phyloP scores from a whole-genome alignment of 1,139 yeast species.

The Spencermartinsiella ligniputridi region DNA sequence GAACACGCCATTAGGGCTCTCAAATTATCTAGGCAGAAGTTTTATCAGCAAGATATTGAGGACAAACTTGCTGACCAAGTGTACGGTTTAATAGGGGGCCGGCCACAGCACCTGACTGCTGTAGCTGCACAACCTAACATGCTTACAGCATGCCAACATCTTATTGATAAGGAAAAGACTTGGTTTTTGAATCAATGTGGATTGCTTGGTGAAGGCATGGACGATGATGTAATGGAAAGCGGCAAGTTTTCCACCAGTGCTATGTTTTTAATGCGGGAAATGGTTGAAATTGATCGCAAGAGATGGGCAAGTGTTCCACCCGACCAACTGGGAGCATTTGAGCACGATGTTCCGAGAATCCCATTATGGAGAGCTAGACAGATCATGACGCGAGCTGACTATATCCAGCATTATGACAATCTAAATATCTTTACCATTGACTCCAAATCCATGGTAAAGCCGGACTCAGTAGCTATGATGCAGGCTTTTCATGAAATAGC shows the following conservation, averaged over 20 bases:
- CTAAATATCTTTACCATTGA: constrained; percentile 76
- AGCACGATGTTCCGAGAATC: constrained; percentile 62
- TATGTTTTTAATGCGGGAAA: constrained; percentile 66
- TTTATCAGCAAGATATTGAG: constrained; percentile 39
- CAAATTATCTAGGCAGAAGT: constrained; percentile 48
- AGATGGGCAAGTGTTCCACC: constrained; percentile 23
- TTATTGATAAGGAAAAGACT: constrained; percentile 75
- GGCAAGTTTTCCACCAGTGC: constrained; percentile 78
- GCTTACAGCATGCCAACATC: constrained; percentile 58
- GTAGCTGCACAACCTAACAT: constrained; percentile 65
- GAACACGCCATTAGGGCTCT: constrained; percentile 55
- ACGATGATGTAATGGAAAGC: constrained; percentile 83
- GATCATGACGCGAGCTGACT: constrained; percentile 81
- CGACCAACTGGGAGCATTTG: constrained; percentile 27
- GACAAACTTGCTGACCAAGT: constrained; percentile 48
- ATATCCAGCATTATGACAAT: constrained; percentile 68
- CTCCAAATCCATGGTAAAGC: constrained; percentile 62
- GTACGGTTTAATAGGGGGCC: constrained; percentile 73
- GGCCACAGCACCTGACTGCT: constrained; percentile 77
- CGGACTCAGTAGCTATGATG: constrained; percentile 88
- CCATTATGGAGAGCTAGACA: constrained; percentile 84
- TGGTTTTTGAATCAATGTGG: constrained; percentile 87
- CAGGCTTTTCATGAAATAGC: constrained; percentile 80
- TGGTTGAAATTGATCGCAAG: constrained; percentile 59
- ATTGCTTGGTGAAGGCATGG: constrained; percentile 70